These are phyloP conservation scores for Phytophthora foliorum DNA, from an alignment of 352 stramenopile genomes.

Conservation along the genomic window DNA sequence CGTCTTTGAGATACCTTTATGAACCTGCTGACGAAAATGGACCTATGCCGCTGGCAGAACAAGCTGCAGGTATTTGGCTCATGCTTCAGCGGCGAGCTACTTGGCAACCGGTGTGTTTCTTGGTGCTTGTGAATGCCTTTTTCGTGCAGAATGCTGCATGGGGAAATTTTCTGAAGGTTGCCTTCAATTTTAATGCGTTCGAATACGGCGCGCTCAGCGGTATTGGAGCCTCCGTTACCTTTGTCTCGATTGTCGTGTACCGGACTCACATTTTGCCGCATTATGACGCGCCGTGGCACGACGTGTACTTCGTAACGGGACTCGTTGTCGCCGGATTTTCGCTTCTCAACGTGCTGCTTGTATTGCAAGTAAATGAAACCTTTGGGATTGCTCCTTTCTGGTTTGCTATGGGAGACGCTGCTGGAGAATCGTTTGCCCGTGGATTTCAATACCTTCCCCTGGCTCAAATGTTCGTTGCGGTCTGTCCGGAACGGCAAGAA, in stretches of 20 bases:
- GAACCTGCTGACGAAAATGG: conserved; percentile 50
- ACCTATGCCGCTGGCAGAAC: conserved; percentile 40
- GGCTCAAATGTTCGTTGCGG: conserved; percentile 79
- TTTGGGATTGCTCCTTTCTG: conserved; percentile 75
- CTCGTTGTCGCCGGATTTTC: conserved; percentile 72
- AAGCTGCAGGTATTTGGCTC: conserved; percentile 56
- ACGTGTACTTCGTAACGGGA: conserved; percentile 73
- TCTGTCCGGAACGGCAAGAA: conserved; percentile 81
- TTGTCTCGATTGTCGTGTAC: conserved; percentile 68
- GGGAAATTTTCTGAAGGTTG: conserved; percentile 84
- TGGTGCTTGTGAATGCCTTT: conserved; percentile 69
- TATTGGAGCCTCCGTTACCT: conserved; percentile 76
- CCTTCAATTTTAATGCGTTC: conserved; percentile 79
- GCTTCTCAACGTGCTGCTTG: conserved; percentile 76
- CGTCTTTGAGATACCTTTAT: conserved; percentile 62
- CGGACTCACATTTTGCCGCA: conserved; percentile 50
- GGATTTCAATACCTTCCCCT: conserved; percentile 85
- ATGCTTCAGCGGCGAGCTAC: conserved; percentile 79
- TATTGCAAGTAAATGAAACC: conserved; percentile 68
- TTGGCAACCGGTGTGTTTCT: conserved; percentile 81
- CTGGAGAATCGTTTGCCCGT: conserved; percentile 73
- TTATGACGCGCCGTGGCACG: conserved; percentile 63
- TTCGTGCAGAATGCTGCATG: conserved; percentile 83
- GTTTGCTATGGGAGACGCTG: conserved; percentile 79
- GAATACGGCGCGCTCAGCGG: conserved; percentile 80